Conservation (phyloP, 2,329 filamentous ascomycete species). For the Pestalotiopsis sp. region DNA sequence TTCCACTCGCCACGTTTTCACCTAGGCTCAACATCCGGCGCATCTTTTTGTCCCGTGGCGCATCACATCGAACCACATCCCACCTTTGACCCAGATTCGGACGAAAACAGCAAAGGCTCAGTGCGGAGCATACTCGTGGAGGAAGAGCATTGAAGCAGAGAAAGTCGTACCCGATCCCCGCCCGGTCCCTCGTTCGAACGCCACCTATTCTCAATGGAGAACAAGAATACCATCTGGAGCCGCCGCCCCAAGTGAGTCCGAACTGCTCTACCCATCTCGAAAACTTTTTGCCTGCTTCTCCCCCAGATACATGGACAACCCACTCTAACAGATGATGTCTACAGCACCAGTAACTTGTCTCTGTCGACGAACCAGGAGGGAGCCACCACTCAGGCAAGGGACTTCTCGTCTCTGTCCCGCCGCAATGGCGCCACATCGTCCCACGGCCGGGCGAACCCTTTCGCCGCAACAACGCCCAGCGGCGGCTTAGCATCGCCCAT, state of each 20-base stretch:
- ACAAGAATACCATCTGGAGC: conserved; percentile 63
- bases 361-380: conserved; percentile 66
- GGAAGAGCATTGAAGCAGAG: neutral
- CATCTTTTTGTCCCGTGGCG: neutral
- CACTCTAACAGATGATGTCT: neutral
- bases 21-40: neutral
- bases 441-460: conserved; percentile 76
- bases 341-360: conserved; percentile 84
- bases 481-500: conserved; percentile 74
- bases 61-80: neutral
- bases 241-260: conserved; percentile 77
- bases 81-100: neutral
- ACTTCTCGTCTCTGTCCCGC: conserved; percentile 49
- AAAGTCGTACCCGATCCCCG: neutral
- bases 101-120: neutral
- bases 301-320: neutral
- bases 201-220: conserved; percentile 50
- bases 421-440: conserved; percentile 69
- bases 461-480: conserved; percentile 72
- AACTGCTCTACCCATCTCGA: neutral
- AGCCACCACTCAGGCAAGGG: conserved; percentile 45
- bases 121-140: neutral
- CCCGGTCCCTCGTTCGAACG: neutral
- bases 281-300: neutral
- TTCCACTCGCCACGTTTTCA: neutral